A percentile compares a stretch with the other conserved stretches of the same genome.
Conservation (phyloP, 2,329 filamentous ascomycete species). For the Exophiala spinifera region DNA sequence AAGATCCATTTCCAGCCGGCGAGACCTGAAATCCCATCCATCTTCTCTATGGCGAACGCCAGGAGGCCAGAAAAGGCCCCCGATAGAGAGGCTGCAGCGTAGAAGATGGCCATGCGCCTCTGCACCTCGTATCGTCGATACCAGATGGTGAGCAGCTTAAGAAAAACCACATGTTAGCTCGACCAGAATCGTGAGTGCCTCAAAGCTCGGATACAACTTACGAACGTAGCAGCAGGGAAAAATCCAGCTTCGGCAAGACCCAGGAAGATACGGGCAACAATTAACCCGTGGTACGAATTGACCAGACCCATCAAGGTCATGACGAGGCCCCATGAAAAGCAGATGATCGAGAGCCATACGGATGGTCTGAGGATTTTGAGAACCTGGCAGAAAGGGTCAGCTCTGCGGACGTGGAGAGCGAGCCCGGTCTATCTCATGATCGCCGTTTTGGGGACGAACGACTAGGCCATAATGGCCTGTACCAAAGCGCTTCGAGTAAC, state of each 20-base stretch:
- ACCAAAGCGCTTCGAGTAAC: conserved; percentile 21
- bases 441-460: no score
- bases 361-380: conserved; percentile 35
- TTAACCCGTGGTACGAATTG: conserved; percentile 39
- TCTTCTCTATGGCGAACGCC: conserved; percentile 60
- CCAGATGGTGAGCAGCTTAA: conserved; percentile 26
- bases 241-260: conserved; percentile 47
- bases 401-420: no score
- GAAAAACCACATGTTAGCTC: not conserved
- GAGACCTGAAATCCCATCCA: conserved; percentile 42
- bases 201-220: not conserved
- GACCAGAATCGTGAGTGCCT: not conserved
- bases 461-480: no score
- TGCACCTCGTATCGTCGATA: conserved; percentile 39
- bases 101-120: conserved; percentile 33
- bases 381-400: conserved; percentile 34
- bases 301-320: conserved; percentile 47
- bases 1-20: conserved; percentile 49
- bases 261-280: conserved; percentile 47
- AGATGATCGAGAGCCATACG: conserved; percentile 22
- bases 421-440: no score
- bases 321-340: conserved; percentile 39
- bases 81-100: conserved; percentile 35
- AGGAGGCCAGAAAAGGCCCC: conserved; percentile 55
- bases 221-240: conserved; percentile 54